These are phyloP conservation scores for Leishmania turanica DNA, from an alignment of 208 protist genomes.

Conservation along the genomic window DNA sequence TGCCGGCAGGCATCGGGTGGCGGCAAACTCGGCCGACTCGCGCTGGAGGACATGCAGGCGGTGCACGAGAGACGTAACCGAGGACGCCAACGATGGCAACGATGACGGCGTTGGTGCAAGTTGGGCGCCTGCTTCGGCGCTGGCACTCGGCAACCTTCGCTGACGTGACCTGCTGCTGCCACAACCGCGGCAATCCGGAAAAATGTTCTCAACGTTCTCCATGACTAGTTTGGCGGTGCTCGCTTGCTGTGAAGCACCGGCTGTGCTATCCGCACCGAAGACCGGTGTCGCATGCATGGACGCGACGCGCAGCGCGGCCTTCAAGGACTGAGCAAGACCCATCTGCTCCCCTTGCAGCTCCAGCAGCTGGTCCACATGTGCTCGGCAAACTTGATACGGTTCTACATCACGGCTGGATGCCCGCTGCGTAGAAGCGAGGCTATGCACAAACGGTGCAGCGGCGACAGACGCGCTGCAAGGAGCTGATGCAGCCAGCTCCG, in stretches of 20 bases:
- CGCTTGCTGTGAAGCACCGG: background rate
- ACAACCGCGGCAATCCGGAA: no score
- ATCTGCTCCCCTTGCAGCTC: constrained; percentile 26
- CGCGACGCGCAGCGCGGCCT: background rate
- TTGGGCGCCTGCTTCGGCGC: background rate
- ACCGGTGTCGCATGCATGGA: background rate
- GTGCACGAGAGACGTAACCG: constrained; percentile 6
- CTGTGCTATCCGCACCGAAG: background rate
- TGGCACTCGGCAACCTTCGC: background rate
- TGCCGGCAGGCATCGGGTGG: constrained; percentile 13
- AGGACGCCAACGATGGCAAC: background rate
- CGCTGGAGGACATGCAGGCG: constrained; percentile 29
- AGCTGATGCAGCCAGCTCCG: background rate
- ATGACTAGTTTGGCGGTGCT: background rate
- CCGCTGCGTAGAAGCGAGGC: background rate
- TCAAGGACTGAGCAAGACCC: constrained; percentile 8
- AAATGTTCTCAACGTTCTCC: background rate
- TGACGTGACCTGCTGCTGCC: background rate
- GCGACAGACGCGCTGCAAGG: background rate
- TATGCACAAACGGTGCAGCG: background rate
- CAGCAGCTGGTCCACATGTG: constrained; percentile 15
- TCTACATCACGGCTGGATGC: constrained; percentile 13
- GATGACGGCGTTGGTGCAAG: constrained; percentile 5
- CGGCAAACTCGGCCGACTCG: constrained; percentile 23
- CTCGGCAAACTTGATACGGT: constrained; percentile 16